Base-by-base conservation (phyloP, 345 rosid genomes). In the Brassica cretica region DNA sequence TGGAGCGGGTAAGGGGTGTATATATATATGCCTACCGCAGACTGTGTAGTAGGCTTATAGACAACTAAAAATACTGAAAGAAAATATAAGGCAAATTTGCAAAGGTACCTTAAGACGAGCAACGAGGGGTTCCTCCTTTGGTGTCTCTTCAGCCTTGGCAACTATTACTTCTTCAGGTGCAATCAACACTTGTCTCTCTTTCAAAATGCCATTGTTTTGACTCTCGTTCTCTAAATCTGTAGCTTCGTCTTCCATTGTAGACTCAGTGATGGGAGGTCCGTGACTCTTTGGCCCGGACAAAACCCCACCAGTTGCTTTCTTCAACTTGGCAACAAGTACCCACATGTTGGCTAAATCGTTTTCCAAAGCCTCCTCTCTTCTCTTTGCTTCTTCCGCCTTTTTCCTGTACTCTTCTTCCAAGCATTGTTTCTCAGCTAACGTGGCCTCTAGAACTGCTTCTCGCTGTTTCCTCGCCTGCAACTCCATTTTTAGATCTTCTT, bases 331-430 rank as follows among this genome's bases (percentile, higher is more conserved):
- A 82, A 95, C 99, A 81, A 95, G 97, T 33, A 93, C 96, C 98
- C 99, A 93, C 99, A 95, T 95, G 80, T 90, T 93, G 39, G 99
- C 98, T 69, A 93, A 80, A 81, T 95, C 99, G 78, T 89, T 95
- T 86, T 95, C 99, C 60, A 93, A 75, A 75, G 94, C 86, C 78
- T 89, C 97, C 81, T 95, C 98, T 84, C 92, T 88, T 80, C 70
- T 89, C 91, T 86, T 93, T 64, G 93, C 90, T 81, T 91, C 98
- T 76, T 95, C 99, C 16, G 72, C 84, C 71, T 82, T 91, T 86
- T 86, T 93, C 84, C 84, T 86, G 79, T 84, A 91, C 69, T 86
- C 93, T 76, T 95, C 94, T 86, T 90, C 97, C 56, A 87, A 30
- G 78, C 84, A 81, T 65, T 91, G 91, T 80, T 87, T 93, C 79